Conservation (phyloP, 192 early-diverging fungal species). For the Podila horticola region DNA sequence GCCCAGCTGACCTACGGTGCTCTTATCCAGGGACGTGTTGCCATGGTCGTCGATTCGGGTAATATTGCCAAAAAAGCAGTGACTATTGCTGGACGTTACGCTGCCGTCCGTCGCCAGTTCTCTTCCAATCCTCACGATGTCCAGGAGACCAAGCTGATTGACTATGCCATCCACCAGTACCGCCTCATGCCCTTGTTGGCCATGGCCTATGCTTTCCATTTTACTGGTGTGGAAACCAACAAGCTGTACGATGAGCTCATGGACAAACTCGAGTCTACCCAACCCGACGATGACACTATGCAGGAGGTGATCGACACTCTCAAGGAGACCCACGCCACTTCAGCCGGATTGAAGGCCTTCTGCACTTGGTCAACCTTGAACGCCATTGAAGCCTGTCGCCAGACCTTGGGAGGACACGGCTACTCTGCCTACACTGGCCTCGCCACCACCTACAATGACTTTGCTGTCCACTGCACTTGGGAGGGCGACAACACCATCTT, state of each 20-base stretch:
- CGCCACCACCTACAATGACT: constrained; percentile 84
- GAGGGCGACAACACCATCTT: constrained; percentile 93
- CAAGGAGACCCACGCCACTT: constrained; percentile 91
- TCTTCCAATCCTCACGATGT: constrained; percentile 62
- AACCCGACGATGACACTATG: constrained; percentile 67
- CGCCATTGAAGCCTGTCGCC: constrained; percentile 91
- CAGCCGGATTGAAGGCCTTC: constrained; percentile 90
- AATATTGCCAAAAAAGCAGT: constrained; percentile 89
- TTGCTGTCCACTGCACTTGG: constrained; percentile 89
- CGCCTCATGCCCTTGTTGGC: constrained; percentile 90
- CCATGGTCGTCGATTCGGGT: constrained; percentile 84
- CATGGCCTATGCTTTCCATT: constrained; percentile 91
- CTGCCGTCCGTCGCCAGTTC: constrained; percentile 91
- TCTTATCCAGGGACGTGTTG: constrained; percentile 81
- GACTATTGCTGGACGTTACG: constrained; percentile 93
- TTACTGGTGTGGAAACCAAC: constrained; percentile 84
- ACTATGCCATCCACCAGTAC: constrained; percentile 93
- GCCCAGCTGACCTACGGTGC: constrained; percentile 89
- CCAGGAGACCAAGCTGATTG: constrained; percentile 86
- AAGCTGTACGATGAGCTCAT: constrained; percentile 82
- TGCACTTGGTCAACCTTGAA: constrained; percentile 90
- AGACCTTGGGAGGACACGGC: constrained; percentile 90
- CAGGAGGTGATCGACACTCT: constrained; percentile 76
- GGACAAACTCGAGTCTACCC: constrained; percentile 71
- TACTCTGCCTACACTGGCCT: constrained; percentile 93